Evolutionary conservation across 2,329 filamentous ascomycete species (phyloP), one percentile per base, ranked within the genome.

Genomic region (Fusarium albidum): DNA sequence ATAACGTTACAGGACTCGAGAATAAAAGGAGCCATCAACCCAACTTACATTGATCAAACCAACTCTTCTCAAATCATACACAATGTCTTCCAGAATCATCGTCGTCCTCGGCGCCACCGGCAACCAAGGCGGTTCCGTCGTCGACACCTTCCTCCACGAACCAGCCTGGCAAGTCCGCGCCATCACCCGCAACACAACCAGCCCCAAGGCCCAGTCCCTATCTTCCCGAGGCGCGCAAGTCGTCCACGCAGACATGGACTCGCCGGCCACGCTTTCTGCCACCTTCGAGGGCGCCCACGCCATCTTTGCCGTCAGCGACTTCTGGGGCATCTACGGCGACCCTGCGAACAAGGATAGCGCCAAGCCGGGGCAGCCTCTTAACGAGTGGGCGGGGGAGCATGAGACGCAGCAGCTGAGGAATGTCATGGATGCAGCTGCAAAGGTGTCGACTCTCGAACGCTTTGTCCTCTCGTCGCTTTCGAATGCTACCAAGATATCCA

Each of bases 381-480:
- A 57, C 27, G 52, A 45, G 4, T 68, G 55, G 51, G 57, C 54
- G 3, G 55, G 48, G 13, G 61, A 71, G n/a, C 47, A 63, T n/a
- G 75, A 78, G 37, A 49, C 68, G 3, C 65, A 68, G 41, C 74
- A 77, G 45, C 61, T 69, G 1, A 72, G 68, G 48, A 73, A 73
- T 27, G 68, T 74, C 6, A 69, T 71, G 3, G 71, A 75, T 46
- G 72, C 69, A 3, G 75, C 73, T 2, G 68, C 71, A 0, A 61
- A 63, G 5, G 46, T 75, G 2, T 42, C 54, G 0, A 67, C 59
- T 0, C 52, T 79, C 3, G 69, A 78, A 29, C 61, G 71, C 5
- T 70, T 79, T 13, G 53, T 80, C 4, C 54, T 75, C 3, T 78
- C 75, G 5, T 69, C 68, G 1, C 54, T 79, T 1, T 66, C 69